Evolutionary conservation across 257 asterid species (phyloP), one percentile per base, ranked within the genome.

Genomic region (Lavandula angustifolia): DNA sequence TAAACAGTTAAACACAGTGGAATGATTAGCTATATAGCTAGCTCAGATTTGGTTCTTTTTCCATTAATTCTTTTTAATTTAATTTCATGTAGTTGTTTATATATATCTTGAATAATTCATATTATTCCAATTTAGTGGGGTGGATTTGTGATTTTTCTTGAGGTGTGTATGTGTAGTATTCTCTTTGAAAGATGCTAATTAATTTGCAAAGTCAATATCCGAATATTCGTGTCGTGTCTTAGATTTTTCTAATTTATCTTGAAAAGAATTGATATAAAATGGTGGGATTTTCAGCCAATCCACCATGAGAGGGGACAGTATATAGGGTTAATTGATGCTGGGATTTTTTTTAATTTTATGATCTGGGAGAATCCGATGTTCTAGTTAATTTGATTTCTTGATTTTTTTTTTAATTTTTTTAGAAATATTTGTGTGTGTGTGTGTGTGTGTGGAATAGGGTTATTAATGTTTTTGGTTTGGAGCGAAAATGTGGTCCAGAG

Each of bases 251-350:
- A 34, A 37, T 63, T 27, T 37, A 31, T 55, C 22, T 52, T 22
- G 2, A 22, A 22, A 22, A 22, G 27, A 35, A 9, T 75, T 9
- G 3, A 22, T 50, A 9, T 17, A 14, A 12, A 14, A 6, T 10
- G 52, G 70, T 76, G 60, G 75, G 9, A 16, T 46, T 41, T 56
- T 48, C 13, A 4, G 46, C 52, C 34, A 55, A 72, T 72, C 31
- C 56, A 74, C 50, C 54, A 54, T 22, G 31, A n/a, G 18, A 46
- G 42, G 74, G 2, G 27, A 22, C 1, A 22, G n/a, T n/a, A n/a
- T n/a, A 76, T 76, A 71, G 67, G 74, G 61, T 57, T 43, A 33
- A 65, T 50, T 63, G 67, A 68, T 37, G 58, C 64, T 46, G 47
- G 41, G 42, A 55, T 55, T 50, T 22, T 50, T 22, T 32, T 64